Base-by-base conservation (phyloP, 2,329 filamentous ascomycete species). In the Neofusicoccum sp. region DNA sequence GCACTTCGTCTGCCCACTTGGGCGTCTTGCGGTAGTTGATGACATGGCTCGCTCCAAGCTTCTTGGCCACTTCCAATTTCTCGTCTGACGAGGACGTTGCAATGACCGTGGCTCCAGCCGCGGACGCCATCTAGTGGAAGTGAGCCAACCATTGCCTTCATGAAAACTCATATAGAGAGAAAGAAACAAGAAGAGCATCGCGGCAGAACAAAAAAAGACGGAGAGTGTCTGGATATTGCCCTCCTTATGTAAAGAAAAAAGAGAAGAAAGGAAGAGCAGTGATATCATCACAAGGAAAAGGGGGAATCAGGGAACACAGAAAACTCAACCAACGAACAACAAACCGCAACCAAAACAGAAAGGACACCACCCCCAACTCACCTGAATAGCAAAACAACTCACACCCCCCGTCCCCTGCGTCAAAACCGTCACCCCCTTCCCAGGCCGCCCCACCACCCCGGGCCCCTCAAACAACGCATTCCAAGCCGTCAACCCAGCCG, bases 11-110 rank as follows among this genome's bases (percentile, higher is more conserved):
- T 3, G 75, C 76, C 82, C 83, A 83, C 64, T 81, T 65, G 0
- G 79, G 77, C 0, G 68, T 76, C 1, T 71, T 79, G 56, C 76
- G 79, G 70, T 84, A 84, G 71, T 85, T 85, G 72, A 85, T 79
- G 2, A 71, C 74, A 59, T 79, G 69, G 54, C 81, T 78, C 1
- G 79, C 81, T 8, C 82, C 81, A 31, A 73, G 71, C 12, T 68
- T 71, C 64, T 75, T 73, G 6, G 74, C 76, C 3, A 70, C 54
- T 6, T 72, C 67, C 5, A 84, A 74, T 66, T 85, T 85, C 3
- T 73, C 67, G 65, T 84, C 80, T 3, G 78, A 81, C 0, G 83
- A 84, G 1, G 81, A 83, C 0, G 81, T 84, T 47, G 83, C 78
- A 36, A 83, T 83, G 1, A 79, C 80, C 67, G 69, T 76, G 0